Conservation (phyloP, 139 green algal species). For the Volvox reticuliferus region DNA sequence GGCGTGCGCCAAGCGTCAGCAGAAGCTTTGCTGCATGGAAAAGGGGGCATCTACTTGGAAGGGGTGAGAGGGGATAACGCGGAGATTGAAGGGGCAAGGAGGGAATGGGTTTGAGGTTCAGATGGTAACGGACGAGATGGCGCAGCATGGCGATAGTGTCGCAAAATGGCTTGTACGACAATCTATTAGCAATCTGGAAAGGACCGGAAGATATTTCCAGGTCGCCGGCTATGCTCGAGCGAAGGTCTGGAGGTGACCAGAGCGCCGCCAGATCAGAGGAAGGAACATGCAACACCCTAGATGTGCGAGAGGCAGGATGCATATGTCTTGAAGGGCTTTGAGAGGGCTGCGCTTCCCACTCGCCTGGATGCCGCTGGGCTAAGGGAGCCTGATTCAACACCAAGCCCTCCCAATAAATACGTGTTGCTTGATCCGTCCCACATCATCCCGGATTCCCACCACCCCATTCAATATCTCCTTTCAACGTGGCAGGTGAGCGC, state of each 20-base stretch:
- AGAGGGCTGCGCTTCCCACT: not conserved
- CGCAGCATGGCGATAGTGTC: no score
- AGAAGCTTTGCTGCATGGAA: not conserved
- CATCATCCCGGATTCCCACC: not conserved
- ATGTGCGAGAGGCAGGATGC: not conserved
- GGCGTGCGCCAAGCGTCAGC: not conserved
- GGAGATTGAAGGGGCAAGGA: not conserved
- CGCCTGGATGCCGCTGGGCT: not conserved
- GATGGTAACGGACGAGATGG: not conserved
- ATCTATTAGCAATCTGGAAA: not conserved
- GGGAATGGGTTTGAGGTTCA: not conserved
- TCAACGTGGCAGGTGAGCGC: slow-evolving; percentile 53
- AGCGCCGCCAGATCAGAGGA: not conserved
- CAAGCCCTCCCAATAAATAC: not conserved
- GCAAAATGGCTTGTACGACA: not conserved
- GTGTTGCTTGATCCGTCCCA: not conserved
- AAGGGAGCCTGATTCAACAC: not conserved
- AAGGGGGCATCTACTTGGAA: not conserved
- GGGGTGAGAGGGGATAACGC: not conserved
- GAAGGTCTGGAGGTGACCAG: not conserved
- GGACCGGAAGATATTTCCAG: not conserved
- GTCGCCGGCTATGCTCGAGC: no score
- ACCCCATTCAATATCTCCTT: not conserved
- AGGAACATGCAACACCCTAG: not conserved
- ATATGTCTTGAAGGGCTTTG: not conserved